Percentiles rank a stretch among this genome's conserved stretches.
phyloP scores from a whole-genome alignment of 176 grass and related monocot genomes.

The Pontederia crassipes region DNA sequence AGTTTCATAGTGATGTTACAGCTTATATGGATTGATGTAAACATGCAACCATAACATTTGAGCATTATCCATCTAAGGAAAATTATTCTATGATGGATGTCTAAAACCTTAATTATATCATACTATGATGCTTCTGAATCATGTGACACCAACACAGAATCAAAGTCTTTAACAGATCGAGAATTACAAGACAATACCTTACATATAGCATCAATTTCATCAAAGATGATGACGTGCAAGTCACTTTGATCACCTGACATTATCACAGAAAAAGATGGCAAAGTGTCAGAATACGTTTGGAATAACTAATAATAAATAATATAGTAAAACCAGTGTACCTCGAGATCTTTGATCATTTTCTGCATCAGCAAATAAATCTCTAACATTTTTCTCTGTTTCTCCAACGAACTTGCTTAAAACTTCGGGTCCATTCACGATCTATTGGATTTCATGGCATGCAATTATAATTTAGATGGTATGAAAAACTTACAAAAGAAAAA shows the following conservation, averaged over 20 bases:
- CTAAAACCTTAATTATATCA: too few species aligned
- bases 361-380: slow-evolving; percentile 95
- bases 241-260: slow-evolving; percentile 86
- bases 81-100: too few species aligned
- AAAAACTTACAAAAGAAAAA: too few species aligned
- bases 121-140: not conserved
- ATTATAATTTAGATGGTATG: not conserved
- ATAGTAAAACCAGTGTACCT: slow-evolving; percentile 29
- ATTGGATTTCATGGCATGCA: not conserved
- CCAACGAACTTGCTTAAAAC: slow-evolving; percentile 97
- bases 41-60: too few species aligned
- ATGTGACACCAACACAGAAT: not conserved
- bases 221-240: slow-evolving; percentile 93
- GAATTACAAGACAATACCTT: slow-evolving; percentile 26
- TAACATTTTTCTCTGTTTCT: slow-evolving; percentile 96
- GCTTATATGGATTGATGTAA: too few species aligned
- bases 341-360: slow-evolving; percentile 70
- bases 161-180: not conserved
- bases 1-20: too few species aligned
- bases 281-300: not conserved
- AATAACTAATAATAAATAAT: not conserved
- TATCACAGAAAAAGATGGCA: slow-evolving; percentile 8
- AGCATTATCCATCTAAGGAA: too few species aligned
- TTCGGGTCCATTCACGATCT: slow-evolving; percentile 88
- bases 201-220: slow-evolving; percentile 98